Conservation (phyloP, 1,284 basidiomycete genomes). For the Vanrija pseudolonga region DNA sequence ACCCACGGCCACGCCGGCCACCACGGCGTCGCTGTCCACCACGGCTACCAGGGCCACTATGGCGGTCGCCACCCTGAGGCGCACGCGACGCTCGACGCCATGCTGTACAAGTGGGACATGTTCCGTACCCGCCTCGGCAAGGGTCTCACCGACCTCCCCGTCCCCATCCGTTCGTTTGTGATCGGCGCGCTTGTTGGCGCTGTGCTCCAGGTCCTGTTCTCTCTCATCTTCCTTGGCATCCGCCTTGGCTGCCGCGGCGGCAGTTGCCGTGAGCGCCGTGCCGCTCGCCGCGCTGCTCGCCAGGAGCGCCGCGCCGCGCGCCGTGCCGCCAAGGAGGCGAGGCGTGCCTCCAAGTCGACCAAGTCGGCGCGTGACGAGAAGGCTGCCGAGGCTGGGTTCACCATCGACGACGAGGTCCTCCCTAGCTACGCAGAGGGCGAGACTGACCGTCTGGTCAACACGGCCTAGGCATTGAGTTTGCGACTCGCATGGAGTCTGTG, state of each 20-base stretch:
- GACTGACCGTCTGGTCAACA: slow-evolving; percentile 10
- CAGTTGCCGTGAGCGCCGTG: neutral
- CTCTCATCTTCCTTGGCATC: neutral
- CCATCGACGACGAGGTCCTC: slow-evolving; percentile 5
- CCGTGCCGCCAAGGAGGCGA: slow-evolving; percentile 2
- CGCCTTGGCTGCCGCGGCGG: neutral
- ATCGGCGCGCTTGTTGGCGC: slow-evolving; percentile 4
- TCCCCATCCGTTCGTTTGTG: neutral
- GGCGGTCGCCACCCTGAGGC: neutral
- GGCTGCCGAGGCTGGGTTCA: slow-evolving; percentile 10
- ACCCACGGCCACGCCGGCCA: neutral
- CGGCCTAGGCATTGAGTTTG: no score
- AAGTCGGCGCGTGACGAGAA: slow-evolving; percentile 4
- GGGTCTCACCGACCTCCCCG: slow-evolving; percentile 3
- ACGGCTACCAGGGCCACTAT: neutral
- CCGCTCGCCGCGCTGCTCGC: slow-evolving; percentile 1
- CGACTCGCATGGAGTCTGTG: no score
- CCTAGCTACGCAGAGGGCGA: slow-evolving; percentile 12
- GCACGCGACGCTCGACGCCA: slow-evolving; percentile 1
- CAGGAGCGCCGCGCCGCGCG: slow-evolving; percentile 10
- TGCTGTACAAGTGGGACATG: neutral
- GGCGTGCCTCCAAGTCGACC: slow-evolving; percentile 9
- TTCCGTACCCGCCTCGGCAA: neutral
- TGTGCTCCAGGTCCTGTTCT: neutral
- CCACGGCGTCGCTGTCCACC: neutral